phyloP scores from a whole-genome alignment of 2,329 filamentous ascomycete genomes.

The Apiospora aurea region DNA sequence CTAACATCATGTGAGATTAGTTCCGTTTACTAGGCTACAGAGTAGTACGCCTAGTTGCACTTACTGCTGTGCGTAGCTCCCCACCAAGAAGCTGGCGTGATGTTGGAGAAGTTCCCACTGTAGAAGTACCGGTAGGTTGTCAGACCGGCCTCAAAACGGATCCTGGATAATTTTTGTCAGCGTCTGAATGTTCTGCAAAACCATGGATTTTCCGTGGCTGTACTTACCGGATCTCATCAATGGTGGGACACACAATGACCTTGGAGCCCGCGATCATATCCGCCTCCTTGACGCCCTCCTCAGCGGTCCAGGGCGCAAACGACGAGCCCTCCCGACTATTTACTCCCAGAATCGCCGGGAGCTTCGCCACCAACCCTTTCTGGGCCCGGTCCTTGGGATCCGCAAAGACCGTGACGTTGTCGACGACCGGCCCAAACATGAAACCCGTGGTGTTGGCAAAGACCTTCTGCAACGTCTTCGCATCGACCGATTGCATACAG shows the following conservation, averaged over 20 bases:
- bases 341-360: conserved; percentile 37
- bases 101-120: conserved; percentile 48
- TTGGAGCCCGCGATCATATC: conserved; percentile 33
- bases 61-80: conserved; percentile 37
- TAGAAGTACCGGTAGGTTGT: conserved; percentile 51
- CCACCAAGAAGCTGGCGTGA: conserved; percentile 48
- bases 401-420: conserved; percentile 42
- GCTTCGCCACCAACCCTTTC: conserved; percentile 37
- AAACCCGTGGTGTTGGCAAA: conserved; percentile 37
- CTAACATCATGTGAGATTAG: conserved; percentile 30
- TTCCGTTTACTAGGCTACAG: neutral
- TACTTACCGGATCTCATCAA: conserved; percentile 9
- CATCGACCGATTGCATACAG: conserved; percentile 47
- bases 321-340: conserved; percentile 38
- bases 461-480: conserved; percentile 43
- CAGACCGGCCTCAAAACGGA: conserved; percentile 34
- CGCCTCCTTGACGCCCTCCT: conserved; percentile 33
- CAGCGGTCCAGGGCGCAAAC: conserved; percentile 35
- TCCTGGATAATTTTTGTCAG: conserved; percentile 25
- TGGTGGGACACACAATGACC: conserved; percentile 11
- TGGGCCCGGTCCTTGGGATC: conserved; percentile 42
- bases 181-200: conserved; percentile 16
- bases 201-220: conserved; percentile 29
- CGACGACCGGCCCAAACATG: conserved; percentile 42
- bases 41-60: neutral